Conservation (phyloP, 495 filamentous ascomycete genomes). For the Penicillium lividum region DNA sequence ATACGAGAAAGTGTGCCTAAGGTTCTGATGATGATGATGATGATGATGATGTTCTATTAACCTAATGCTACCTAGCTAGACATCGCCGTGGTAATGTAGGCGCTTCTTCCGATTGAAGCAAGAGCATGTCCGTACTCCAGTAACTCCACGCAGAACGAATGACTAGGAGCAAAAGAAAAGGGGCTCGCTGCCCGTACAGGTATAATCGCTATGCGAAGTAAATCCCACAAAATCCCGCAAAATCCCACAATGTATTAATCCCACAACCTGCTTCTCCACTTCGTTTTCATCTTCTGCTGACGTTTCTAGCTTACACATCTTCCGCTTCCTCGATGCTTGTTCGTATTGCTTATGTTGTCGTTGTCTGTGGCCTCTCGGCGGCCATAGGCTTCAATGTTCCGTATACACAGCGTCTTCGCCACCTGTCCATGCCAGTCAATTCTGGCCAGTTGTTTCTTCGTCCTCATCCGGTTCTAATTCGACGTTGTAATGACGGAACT, state of each 20-base stretch:
- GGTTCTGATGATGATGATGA: neutral
- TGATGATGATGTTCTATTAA: conserved; percentile 5
- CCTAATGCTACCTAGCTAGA: conserved; percentile 1
- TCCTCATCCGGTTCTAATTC: neutral
- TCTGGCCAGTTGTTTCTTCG: neutral
- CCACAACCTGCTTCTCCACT: neutral
- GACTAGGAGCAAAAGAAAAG: neutral
- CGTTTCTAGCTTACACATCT: neutral
- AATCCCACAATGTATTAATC: no score
- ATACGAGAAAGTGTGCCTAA: no score
- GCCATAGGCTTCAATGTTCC: neutral
- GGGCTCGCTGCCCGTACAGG: neutral
- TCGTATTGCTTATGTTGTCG: neutral
- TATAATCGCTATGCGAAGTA: neutral
- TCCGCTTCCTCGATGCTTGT: neutral
- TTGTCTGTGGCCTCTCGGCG: neutral
- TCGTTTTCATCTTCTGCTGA: neutral
- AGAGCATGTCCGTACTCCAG: neutral
- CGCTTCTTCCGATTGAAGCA: neutral
- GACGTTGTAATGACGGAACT: conserved; percentile 1
- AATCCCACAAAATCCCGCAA: no score
- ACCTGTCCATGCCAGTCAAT: neutral
- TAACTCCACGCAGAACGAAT: conserved; percentile 1
- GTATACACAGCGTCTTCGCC: conserved; percentile 4
- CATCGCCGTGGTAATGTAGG: neutral